These are phyloP conservation scores for Xylaria intraflava DNA, from an alignment of 495 filamentous ascomycete genomes.

Conservation along the genomic window DNA sequence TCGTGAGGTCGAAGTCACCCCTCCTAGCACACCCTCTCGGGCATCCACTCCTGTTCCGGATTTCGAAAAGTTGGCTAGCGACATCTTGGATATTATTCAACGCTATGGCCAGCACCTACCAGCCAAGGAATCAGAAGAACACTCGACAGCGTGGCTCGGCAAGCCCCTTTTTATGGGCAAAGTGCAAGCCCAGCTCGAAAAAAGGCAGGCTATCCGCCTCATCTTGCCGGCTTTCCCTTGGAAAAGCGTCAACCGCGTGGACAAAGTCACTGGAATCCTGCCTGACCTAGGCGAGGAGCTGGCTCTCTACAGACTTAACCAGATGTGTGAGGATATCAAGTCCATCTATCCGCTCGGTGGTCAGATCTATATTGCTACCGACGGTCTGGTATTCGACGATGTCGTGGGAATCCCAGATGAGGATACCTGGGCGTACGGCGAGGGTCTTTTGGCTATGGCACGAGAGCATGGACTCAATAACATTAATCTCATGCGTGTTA, in stretches of 20 bases:
- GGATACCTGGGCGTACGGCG: not conserved
- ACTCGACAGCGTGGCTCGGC: not conserved
- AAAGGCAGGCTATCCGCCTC: not conserved
- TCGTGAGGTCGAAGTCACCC: not conserved
- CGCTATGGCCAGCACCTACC: not conserved
- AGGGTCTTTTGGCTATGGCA: not conserved
- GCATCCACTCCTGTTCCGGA: not conserved
- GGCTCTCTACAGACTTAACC: not conserved
- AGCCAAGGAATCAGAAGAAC: not conserved
- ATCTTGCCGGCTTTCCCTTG: constrained; percentile 1
- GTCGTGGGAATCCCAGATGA: not conserved
- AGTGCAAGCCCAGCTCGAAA: not conserved
- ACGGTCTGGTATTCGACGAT: not conserved
- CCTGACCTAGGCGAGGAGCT: not conserved
- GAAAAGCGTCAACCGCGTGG: not conserved
- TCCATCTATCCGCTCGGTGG: not conserved
- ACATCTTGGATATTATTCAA: not conserved
- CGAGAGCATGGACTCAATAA: not conserved
- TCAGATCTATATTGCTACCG: not conserved
- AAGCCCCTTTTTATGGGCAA: not conserved
- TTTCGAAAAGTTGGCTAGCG: not conserved
- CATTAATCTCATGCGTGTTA: not conserved
- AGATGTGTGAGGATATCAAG: not conserved
- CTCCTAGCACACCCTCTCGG: not conserved
- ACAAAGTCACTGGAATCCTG: not conserved